Percentiles rank a stretch among this genome's conserved stretches.
phyloP scores from a whole-genome alignment of 176 grass and related monocot genomes.

The Eleusine indica region DNA sequence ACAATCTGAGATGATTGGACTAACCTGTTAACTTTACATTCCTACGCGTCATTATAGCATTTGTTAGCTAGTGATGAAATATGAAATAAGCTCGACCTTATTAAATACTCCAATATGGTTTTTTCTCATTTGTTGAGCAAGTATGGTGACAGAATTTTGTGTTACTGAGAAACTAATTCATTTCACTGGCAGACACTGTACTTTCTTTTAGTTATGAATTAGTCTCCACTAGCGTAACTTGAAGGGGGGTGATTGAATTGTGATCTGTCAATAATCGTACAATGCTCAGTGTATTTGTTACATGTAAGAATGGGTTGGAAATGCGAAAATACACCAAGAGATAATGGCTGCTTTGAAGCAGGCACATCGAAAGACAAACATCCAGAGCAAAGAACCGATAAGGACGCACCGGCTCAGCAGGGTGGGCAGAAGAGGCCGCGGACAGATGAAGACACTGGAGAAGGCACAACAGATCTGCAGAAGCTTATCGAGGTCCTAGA shows the following conservation, averaged over 20 bases:
- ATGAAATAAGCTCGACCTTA: not conserved
- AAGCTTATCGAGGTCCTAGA: conserved; percentile 75
- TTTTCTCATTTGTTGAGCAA: not conserved
- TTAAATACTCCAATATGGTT: not conserved
- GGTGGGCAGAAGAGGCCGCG: conserved; percentile 62
- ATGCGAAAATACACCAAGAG: not conserved
- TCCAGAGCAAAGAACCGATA: conserved; percentile 33
- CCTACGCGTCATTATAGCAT: conserved; percentile 8
- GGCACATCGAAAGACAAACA: conserved; percentile 71
- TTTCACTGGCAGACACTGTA: not conserved
- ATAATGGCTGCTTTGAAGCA: conserved; percentile 27
- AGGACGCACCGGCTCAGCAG: conserved; percentile 33
- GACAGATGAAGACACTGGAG: conserved; percentile 31
- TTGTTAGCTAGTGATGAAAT: conserved; percentile 1
- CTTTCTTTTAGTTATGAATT: not conserved
- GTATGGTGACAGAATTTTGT: not conserved
- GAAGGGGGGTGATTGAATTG: not conserved
- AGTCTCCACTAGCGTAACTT: not conserved
- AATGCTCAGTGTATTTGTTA: conserved; percentile 6
- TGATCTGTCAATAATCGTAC: not conserved
- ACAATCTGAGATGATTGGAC: not conserved
- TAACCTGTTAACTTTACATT: conserved; percentile 1
- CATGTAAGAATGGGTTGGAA: not conserved
- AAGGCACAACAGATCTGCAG: conserved; percentile 44
- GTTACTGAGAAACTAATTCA: conserved; percentile 1